Conservation (phyloP, 768 basidiomycete genomes). For the Lactifluus volemus region DNA sequence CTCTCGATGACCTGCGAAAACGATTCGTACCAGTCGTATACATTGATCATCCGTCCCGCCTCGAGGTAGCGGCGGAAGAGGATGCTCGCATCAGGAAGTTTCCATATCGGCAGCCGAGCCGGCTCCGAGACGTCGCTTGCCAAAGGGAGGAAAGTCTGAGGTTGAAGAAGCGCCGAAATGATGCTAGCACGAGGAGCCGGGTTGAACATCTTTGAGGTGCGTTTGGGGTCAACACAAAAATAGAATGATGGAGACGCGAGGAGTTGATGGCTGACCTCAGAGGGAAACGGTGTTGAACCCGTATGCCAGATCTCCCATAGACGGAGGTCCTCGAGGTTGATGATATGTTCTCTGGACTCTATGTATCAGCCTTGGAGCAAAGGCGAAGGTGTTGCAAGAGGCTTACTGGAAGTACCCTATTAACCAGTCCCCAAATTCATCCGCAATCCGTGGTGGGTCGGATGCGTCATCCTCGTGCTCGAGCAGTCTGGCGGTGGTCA, state of each 20-base stretch:
- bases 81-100: conserved; percentile 67
- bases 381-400: not conserved
- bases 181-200: conserved; percentile 57
- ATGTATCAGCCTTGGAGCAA: not conserved
- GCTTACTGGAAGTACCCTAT: conserved; percentile 20
- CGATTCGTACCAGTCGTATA: conserved; percentile 83
- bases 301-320: conserved; percentile 75
- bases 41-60: conserved; percentile 74
- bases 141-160: conserved; percentile 37
- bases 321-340: conserved; percentile 39
- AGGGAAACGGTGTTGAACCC: conserved; percentile 52
- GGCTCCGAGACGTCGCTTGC: not conserved
- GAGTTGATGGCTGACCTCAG: conserved; percentile 40
- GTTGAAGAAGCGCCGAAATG: conserved; percentile 51
- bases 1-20: conserved; percentile 60
- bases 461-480: conserved; percentile 2
- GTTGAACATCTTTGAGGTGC: conserved; percentile 46
- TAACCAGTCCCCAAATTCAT: conserved; percentile 42
- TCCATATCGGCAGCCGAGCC: conserved; percentile 30
- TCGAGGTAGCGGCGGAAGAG: conserved; percentile 70
- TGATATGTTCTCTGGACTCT: conserved; percentile 32
- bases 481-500: not conserved
- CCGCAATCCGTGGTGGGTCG: conserved; percentile 12
- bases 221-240: not conserved
- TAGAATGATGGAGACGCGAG: not conserved